Conservation (phyloP, 2,329 filamentous ascomycete genomes). For the Aspergillus novofumigatus region DNA sequence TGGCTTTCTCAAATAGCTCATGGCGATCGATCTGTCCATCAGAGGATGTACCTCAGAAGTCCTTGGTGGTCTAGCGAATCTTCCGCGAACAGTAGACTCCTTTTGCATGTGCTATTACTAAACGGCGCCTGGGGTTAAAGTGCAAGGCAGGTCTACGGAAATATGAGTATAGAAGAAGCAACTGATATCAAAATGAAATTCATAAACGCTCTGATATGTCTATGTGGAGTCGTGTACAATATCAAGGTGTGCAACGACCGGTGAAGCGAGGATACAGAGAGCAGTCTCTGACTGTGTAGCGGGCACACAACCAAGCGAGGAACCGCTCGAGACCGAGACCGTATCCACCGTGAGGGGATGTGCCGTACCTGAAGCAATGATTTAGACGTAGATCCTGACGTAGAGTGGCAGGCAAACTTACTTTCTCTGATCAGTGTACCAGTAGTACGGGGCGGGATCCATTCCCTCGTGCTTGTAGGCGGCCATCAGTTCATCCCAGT, state of each 20-base stretch:
- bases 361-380: slow-evolving; percentile 65
- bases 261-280: slow-evolving; percentile 50
- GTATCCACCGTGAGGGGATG: slow-evolving; percentile 87
- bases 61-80: neutral
- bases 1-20: too few relatives aligned
- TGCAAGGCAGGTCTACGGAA: neutral
- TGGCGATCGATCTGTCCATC: too few relatives aligned
- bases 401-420: slow-evolving; percentile 46
- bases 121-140: neutral
- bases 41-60: too few relatives aligned
- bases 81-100: neutral
- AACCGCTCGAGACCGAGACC: slow-evolving; percentile 86
- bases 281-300: slow-evolving; percentile 61
- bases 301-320: slow-evolving; percentile 63
- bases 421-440: slow-evolving; percentile 98
- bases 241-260: slow-evolving; percentile 46
- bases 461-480: slow-evolving; percentile 87
- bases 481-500: slow-evolving; percentile 81
- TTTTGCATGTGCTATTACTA: neutral
- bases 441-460: slow-evolving; percentile 83
- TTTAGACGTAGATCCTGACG: slow-evolving; percentile 3
- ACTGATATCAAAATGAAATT: neutral
- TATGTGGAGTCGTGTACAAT: neutral
- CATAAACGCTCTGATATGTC: neutral
- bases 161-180: neutral